Evolutionary conservation across 257 asterid species (phyloP).

Genomic region (Euphrasia confusa): DNA sequence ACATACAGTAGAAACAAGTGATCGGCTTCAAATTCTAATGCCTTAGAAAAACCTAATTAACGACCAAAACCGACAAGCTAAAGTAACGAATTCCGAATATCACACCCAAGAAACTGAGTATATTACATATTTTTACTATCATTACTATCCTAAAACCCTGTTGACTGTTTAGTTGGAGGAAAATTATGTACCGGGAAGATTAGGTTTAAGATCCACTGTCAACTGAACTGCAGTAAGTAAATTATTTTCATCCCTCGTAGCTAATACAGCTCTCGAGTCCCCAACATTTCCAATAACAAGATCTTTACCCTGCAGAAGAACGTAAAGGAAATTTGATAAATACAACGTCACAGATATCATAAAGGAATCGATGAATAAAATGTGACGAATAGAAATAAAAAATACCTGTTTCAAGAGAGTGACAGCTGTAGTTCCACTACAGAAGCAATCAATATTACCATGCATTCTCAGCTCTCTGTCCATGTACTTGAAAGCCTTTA

Average conservation of each 20-base stretch:
- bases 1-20: too few species aligned
- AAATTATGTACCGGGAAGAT: constrained; percentile 58
- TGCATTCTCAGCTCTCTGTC: constrained; percentile 69
- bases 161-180: too few species aligned
- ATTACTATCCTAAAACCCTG: too few species aligned
- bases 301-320: constrained; percentile 54
- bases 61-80: too few species aligned
- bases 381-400: neutral
- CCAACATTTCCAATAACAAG: constrained; percentile 77
- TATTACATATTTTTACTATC: too few species aligned
- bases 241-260: constrained; percentile 53
- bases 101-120: too few species aligned
- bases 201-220: constrained; percentile 91
- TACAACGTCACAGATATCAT: neutral
- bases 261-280: constrained; percentile 86
- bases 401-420: constrained; percentile 77
- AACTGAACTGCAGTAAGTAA: constrained; percentile 59
- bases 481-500: constrained; percentile 74
- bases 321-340: neutral
- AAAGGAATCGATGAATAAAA: neutral
- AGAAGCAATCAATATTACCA: constrained; percentile 61
- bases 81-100: too few species aligned
- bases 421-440: constrained; percentile 92
- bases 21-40: too few species aligned
- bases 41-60: too few species aligned